Evolutionary conservation across 2,329 filamentous ascomycete genomes (phyloP).

Genomic region (Sarocladium brachiariae): DNA sequence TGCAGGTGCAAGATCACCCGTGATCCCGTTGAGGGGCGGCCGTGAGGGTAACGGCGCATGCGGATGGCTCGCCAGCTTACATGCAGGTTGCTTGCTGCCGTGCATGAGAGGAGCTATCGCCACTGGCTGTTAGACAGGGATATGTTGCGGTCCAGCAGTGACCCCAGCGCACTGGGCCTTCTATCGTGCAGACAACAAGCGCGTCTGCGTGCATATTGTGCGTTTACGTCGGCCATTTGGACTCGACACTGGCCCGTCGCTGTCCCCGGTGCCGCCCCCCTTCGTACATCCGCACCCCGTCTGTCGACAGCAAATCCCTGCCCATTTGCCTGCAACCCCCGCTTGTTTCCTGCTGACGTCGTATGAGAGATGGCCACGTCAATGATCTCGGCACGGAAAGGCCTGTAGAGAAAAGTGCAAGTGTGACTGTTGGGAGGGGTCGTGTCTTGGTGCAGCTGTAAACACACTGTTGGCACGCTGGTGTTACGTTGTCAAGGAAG

Average conservation of each 20-base stretch:
- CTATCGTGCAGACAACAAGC: background rate
- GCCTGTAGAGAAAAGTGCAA: too few relatives aligned
- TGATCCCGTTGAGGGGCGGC: background rate
- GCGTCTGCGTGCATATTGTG: background rate
- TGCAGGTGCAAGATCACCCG: conserved; percentile 27
- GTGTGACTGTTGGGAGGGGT: background rate
- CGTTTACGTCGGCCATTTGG: background rate
- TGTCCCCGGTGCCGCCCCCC: background rate
- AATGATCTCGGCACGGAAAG: background rate
- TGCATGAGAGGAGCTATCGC: background rate
- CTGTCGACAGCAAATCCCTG: background rate
- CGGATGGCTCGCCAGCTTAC: background rate
- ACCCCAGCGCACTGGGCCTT: background rate
- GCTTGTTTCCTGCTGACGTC: background rate
- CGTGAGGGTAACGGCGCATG: background rate
- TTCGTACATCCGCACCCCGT: conserved; percentile 1
- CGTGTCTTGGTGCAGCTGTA: background rate
- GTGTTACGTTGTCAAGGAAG: background rate
- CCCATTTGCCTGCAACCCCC: background rate
- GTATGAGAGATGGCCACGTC: conserved; percentile 7
- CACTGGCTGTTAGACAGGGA: too few relatives aligned
- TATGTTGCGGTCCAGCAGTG: background rate
- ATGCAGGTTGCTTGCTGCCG: background rate
- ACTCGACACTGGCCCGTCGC: background rate
- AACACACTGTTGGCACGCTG: too few relatives aligned